A percentile compares a stretch with the other conserved stretches of the same genome.
Evolutionary conservation across 2,329 filamentous ascomycete species (phyloP).

Genomic region (Leptographium galeiforme): DNA sequence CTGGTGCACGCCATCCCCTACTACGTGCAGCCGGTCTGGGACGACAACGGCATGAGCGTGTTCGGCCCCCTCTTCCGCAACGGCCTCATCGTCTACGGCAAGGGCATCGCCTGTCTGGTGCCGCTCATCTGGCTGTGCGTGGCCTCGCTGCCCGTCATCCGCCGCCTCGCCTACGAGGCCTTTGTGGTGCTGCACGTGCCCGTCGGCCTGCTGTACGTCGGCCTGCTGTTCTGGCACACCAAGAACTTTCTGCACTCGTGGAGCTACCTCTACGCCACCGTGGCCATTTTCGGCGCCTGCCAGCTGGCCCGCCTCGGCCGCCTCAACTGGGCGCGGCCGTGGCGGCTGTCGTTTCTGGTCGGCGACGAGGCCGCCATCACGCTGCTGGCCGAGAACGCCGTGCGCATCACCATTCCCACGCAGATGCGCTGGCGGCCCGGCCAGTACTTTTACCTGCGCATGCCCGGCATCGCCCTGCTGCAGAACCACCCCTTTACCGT

Average conservation of each 20-base stretch:
- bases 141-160: slow-evolving; percentile 67
- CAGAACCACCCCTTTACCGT: slow-evolving; percentile 96
- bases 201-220: slow-evolving; percentile 67
- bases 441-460: slow-evolving; percentile 87
- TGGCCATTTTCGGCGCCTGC: slow-evolving; percentile 65
- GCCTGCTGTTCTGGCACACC: slow-evolving; percentile 87
- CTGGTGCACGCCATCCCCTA: slow-evolving; percentile 81
- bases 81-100: slow-evolving; percentile 63
- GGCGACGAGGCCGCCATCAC: slow-evolving; percentile 87
- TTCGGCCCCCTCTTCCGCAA: slow-evolving; percentile 58
- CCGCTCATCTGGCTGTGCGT: slow-evolving; percentile 74
- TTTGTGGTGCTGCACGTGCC: slow-evolving; percentile 77
- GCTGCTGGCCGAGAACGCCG: slow-evolving; percentile 80
- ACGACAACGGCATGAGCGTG: slow-evolving; percentile 57
- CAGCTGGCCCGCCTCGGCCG: slow-evolving; percentile 67
- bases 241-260: slow-evolving; percentile 85
- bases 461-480: slow-evolving; percentile 81
- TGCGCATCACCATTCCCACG: slow-evolving; percentile 89
- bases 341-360: slow-evolving; percentile 68
- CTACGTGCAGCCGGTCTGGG: slow-evolving; percentile 78
- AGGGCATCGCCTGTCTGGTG: slow-evolving; percentile 67
- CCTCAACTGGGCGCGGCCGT: slow-evolving; percentile 78
- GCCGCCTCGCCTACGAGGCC: slow-evolving; percentile 68
- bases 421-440: slow-evolving; percentile 87
- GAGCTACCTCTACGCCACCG: slow-evolving; percentile 72